Evolutionary conservation across 305 asterid genomes (phyloP).

Genomic region (Fraxinus latifolia): DNA sequence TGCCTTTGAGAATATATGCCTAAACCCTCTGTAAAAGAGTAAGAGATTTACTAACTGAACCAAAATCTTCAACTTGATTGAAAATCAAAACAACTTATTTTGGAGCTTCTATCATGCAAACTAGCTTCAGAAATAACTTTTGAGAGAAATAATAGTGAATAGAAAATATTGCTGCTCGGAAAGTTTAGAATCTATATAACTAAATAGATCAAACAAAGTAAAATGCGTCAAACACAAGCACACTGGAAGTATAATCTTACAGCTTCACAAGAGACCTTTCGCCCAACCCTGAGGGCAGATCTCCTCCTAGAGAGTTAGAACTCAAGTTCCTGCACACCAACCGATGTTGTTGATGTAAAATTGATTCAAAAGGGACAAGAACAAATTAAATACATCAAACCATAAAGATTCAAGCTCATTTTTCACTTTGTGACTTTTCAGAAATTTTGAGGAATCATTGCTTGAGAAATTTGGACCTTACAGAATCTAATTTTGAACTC

Average conservation of each 20-base stretch:
- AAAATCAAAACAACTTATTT: background rate
- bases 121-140: background rate
- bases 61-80: background rate
- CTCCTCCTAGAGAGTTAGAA: constrained; percentile 72
- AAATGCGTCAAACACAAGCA: background rate
- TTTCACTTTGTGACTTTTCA: background rate
- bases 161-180: background rate
- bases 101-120: background rate
- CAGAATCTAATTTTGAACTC: background rate
- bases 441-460: background rate
- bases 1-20: background rate
- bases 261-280: constrained; percentile 88
- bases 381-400: background rate
- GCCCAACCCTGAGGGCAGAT: constrained; percentile 68
- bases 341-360: background rate
- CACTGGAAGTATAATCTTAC: constrained; percentile 45
- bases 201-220: background rate
- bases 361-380: background rate
- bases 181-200: background rate
- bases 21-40: background rate
- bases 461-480: background rate
- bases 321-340: constrained; percentile 77
- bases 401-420: background rate
- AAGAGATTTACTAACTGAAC: background rate
- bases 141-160: background rate